Evolutionary conservation across 805 yeast species (phyloP), one percentile per base, ranked within the genome.

Genomic region (Wickerhamiella qilinensis): DNA sequence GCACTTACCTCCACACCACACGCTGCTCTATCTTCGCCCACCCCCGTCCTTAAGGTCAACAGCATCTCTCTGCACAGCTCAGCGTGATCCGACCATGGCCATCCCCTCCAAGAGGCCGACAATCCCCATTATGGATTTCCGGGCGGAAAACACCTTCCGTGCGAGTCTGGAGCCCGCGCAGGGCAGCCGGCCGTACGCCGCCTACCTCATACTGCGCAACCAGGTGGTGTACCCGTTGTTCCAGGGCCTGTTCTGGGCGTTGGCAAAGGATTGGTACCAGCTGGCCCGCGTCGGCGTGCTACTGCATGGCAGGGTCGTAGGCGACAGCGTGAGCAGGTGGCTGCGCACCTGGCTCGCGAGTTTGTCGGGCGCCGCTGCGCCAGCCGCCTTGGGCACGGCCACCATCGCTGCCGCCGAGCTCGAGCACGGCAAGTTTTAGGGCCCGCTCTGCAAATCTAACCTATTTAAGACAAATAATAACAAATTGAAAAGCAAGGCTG

Each of bases 201-300:
- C 43, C 3, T 37, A 46, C 17, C 46, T 56, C 33, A 54, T 59
- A 12, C 14, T 56, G 7, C 49, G 55, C 25, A 56, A 55, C 44
- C 62, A 58, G 45, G 40, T 57, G 31, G 18, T 54, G 16, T 45
- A 54, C 40, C 62, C 62, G 3, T 42, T 58, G 20, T 40, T 43
- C 4, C 61, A 57, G 43, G 63, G 63, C 15, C 53, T 56, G 22
- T 38, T 50, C 30, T 58, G 61, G 62, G 56, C 56, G 6, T 32
- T 56, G 8, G 21, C 35, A 38, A 41, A 44, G 22, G 54, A 50
- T 30, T 47, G 51, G 51, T 20, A 42, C 25, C 40, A 36, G 24
- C 35, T 48, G 1, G 42, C 43, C 12, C 36, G 37, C 4, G 37
- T 38, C 2, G 37, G 37, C 12, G 45, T 47, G 12, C 18, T 14